Percentiles rank a stretch among this genome's conserved stretches.
Conservation (phyloP, 2,329 filamentous ascomycete genomes). For the Blastomyces parvus region DNA sequence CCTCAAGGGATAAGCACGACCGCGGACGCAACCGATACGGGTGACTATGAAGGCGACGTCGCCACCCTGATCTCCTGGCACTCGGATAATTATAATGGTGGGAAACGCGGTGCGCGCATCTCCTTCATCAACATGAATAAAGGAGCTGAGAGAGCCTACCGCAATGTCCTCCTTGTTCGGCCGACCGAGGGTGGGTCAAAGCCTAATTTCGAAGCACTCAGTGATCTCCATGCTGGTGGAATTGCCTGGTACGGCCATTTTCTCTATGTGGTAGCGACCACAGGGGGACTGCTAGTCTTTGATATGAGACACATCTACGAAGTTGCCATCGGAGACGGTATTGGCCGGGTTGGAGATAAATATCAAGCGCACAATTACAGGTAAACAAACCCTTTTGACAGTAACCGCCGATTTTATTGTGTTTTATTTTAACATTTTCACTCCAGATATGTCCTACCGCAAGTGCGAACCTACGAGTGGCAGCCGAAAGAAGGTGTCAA, state of each 20-base stretch:
- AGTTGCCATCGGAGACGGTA: slow-evolving; percentile 24
- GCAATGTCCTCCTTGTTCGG: slow-evolving; percentile 29
- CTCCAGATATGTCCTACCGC: slow-evolving; percentile 5
- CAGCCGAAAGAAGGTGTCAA: slow-evolving; percentile 7
- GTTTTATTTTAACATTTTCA: background rate
- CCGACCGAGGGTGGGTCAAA: slow-evolving; percentile 19
- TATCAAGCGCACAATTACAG: slow-evolving; percentile 29
- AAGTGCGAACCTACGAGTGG: slow-evolving; percentile 6
- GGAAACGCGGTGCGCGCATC: slow-evolving; percentile 6
- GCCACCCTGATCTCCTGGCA: slow-evolving; percentile 29
- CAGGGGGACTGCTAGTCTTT: slow-evolving; percentile 3
- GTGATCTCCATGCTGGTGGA: slow-evolving; percentile 27
- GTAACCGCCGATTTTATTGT: background rate
- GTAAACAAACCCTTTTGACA: slow-evolving; percentile 14
- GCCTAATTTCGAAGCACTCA: slow-evolving; percentile 27
- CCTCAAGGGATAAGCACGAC: slow-evolving; percentile 31
- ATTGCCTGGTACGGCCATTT: slow-evolving; percentile 9
- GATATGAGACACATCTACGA: slow-evolving; percentile 23
- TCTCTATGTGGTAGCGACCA: slow-evolving; percentile 7
- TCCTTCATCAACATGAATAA: slow-evolving; percentile 9
- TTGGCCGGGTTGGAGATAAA: slow-evolving; percentile 27
- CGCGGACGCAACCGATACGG: slow-evolving; percentile 24
- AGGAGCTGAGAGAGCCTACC: slow-evolving; percentile 17
- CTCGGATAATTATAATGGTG: slow-evolving; percentile 5
- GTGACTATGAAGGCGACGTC: slow-evolving; percentile 27